Percentiles rank a stretch among this genome's conserved stretches.
Conservation (phyloP, 495 filamentous ascomycete species). For the Penicillium nucicola region DNA sequence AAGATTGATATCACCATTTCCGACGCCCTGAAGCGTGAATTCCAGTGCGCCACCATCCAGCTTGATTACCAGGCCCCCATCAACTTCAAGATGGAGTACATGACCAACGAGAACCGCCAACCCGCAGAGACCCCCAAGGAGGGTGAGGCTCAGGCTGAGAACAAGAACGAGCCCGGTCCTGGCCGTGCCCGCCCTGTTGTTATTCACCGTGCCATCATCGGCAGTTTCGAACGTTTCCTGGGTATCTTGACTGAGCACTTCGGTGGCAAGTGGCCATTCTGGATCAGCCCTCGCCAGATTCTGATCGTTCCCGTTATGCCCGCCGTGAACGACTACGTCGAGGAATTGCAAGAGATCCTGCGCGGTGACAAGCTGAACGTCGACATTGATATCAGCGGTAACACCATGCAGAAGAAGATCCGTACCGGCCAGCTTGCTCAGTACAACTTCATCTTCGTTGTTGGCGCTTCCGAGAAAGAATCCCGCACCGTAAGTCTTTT, state of each 20-base stretch:
- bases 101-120: constrained; percentile 59
- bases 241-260: constrained; percentile 94
- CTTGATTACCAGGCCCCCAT: constrained; percentile 92
- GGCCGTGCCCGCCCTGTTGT: constrained; percentile 92
- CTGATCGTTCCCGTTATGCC: constrained; percentile 90
- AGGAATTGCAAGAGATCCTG: constrained; percentile 68
- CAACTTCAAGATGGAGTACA: constrained; percentile 80
- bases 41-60: constrained; percentile 95
- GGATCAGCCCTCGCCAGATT: constrained; percentile 90
- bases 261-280: constrained; percentile 97
- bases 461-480: constrained; percentile 79
- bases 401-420: constrained; percentile 97
- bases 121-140: constrained; percentile 29
- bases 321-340: constrained; percentile 75
- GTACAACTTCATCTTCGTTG: constrained; percentile 92
- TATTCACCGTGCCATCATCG: constrained; percentile 93
- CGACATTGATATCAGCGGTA: constrained; percentile 83
- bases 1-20: constrained; percentile 92
- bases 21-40: constrained; percentile 73
- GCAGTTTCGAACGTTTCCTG: constrained; percentile 91
- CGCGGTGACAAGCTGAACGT: constrained; percentile 61
- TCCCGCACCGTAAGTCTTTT: constrained; percentile 54
- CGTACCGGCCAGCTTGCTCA: constrained; percentile 79
- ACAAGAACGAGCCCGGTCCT: constrained; percentile 40
- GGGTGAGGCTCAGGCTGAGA: constrained; percentile 28